A percentile compares a stretch with the other conserved stretches of the same genome.
phyloP scores from a whole-genome alignment of 208 protist species.

The Vickermania ingenoplastis region DNA sequence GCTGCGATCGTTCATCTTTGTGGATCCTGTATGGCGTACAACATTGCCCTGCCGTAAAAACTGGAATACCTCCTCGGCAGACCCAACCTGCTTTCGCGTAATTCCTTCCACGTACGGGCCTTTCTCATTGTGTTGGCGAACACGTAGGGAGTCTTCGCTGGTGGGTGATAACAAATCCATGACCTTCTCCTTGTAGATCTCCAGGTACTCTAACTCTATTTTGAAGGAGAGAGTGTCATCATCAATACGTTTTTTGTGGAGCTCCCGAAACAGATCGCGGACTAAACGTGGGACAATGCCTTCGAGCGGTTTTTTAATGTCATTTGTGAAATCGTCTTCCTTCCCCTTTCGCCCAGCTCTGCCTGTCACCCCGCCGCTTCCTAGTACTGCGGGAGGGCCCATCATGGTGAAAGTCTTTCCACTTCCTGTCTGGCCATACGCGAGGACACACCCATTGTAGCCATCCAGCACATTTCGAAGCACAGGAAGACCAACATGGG shows the following conservation, averaged over 20 bases:
- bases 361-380: not conserved
- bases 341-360: slow-evolving; percentile 18
- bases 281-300: slow-evolving; percentile 76
- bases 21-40: slow-evolving; percentile 74
- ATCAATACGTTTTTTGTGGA: slow-evolving; percentile 40
- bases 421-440: slow-evolving; percentile 87
- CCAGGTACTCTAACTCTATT: slow-evolving; percentile 72
- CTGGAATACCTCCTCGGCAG: slow-evolving; percentile 57
- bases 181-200: slow-evolving; percentile 90
- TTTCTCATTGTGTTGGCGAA: slow-evolving; percentile 49
- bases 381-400: slow-evolving; percentile 25
- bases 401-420: slow-evolving; percentile 91
- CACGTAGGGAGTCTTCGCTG: slow-evolving; percentile 40
- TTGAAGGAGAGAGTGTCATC: slow-evolving; percentile 62
- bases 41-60: slow-evolving; percentile 63
- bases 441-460: slow-evolving; percentile 86
- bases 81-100: slow-evolving; percentile 27
- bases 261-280: slow-evolving; percentile 47
- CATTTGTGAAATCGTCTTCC: slow-evolving; percentile 33
- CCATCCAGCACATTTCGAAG: slow-evolving; percentile 61
- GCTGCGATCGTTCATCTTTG: slow-evolving; percentile 84
- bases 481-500: slow-evolving; percentile 65
- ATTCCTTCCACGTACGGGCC: slow-evolving; percentile 80
- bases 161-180: slow-evolving; percentile 57
- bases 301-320: slow-evolving; percentile 51